Percentiles rank a stretch among this genome's conserved stretches.
Conservation (phyloP, 345 rosid genomes). For the Eucalyptus paniculata region DNA sequence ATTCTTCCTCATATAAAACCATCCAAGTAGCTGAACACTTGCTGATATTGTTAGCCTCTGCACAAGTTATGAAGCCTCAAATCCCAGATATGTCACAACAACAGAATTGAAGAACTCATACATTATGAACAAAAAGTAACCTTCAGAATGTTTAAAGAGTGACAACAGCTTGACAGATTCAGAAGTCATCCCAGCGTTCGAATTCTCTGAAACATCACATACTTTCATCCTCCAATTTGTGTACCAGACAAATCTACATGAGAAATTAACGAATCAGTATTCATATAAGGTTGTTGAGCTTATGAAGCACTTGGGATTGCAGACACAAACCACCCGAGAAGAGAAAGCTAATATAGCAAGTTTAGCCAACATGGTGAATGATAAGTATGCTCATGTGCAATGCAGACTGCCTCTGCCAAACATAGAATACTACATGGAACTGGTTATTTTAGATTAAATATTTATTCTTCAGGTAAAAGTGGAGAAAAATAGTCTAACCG, state of each 20-base stretch:
- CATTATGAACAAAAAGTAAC: conserved; percentile 6
- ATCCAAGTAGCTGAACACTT: conserved; percentile 4
- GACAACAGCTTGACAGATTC: neutral
- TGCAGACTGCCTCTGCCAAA: neutral
- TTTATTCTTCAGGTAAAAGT: neutral
- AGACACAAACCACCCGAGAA: neutral
- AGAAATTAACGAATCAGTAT: neutral
- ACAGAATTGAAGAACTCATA: neutral
- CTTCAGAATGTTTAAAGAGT: conserved; percentile 19
- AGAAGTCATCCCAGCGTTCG: conserved; percentile 14
- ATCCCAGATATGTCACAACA: neutral
- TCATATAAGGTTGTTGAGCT: neutral
- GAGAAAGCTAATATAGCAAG: neutral
- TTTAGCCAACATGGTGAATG: neutral
- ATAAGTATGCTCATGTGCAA: neutral
- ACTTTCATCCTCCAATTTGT: conserved; percentile 37
- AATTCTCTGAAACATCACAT: conserved; percentile 9
- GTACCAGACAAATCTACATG: conserved; percentile 49
- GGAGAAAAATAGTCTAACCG: conserved; percentile 23
- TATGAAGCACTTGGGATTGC: neutral
- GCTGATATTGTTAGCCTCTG: conserved; percentile 12
- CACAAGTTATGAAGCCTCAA: neutral
- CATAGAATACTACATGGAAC: neutral
- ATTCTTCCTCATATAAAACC: conserved; percentile 25
- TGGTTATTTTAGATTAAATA: neutral